Evolutionary conservation across 805 yeast species (phyloP).

Genomic region (Ogataea thermomethanolica): DNA sequence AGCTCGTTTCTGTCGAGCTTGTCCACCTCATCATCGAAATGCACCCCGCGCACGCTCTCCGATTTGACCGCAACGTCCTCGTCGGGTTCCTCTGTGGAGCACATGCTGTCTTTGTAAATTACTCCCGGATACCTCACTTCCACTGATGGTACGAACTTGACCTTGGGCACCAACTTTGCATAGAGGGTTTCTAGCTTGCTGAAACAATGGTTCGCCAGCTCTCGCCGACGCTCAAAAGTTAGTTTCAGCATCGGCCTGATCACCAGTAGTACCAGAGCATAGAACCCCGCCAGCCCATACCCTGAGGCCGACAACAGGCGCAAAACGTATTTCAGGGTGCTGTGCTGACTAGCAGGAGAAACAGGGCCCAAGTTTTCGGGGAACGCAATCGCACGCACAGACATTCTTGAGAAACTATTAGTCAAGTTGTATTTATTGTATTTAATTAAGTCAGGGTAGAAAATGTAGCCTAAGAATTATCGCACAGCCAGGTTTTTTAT

Average conservation of each 20-base stretch:
- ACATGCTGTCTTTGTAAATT: slow-evolving; percentile 35
- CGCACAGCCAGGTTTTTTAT: slow-evolving; percentile 4
- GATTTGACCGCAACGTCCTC: slow-evolving; percentile 13
- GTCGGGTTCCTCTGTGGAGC: slow-evolving; percentile 22
- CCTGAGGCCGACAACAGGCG: slow-evolving; percentile 37
- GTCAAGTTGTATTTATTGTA: slow-evolving; percentile 1
- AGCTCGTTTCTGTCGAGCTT: slow-evolving; percentile 12
- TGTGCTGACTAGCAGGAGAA: slow-evolving; percentile 19
- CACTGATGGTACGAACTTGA: slow-evolving; percentile 38
- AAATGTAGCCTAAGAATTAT: background rate
- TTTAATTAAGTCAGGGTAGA: too few species aligned
- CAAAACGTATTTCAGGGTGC: slow-evolving; percentile 29
- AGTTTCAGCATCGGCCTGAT: slow-evolving; percentile 40
- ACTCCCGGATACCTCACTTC: slow-evolving; percentile 40
- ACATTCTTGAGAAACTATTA: slow-evolving; percentile 10
- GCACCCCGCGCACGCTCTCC: slow-evolving; percentile 20
- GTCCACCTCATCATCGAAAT: slow-evolving; percentile 23
- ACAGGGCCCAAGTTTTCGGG: slow-evolving; percentile 28
- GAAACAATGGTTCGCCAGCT: slow-evolving; percentile 31
- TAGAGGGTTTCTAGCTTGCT: slow-evolving; percentile 29
- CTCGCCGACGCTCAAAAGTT: slow-evolving; percentile 39
- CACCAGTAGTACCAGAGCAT: slow-evolving; percentile 31
- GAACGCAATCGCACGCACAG: slow-evolving; percentile 29
- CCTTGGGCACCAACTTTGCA: slow-evolving; percentile 24
- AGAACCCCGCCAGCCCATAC: slow-evolving; percentile 29